Percentiles rank a stretch among this genome's conserved stretches.
Conservation (phyloP, 2,329 filamentous ascomycete genomes). For the Phyllosticta paracitricarpa region DNA sequence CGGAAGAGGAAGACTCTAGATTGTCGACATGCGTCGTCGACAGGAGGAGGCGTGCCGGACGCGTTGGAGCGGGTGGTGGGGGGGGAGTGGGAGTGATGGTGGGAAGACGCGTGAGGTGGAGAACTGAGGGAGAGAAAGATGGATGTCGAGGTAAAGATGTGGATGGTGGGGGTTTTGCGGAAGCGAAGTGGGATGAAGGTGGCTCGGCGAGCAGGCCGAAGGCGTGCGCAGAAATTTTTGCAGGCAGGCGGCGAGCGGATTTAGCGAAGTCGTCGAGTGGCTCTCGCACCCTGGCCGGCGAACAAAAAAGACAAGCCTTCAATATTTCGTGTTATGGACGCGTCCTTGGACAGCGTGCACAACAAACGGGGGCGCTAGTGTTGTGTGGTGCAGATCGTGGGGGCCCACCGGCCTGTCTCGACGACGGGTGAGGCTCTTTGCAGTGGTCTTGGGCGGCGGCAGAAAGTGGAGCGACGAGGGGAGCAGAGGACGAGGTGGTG, state of each 20-base stretch:
- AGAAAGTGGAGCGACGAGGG: slow-evolving; percentile 5
- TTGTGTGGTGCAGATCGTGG: slow-evolving; percentile 3
- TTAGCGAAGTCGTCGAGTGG: background rate
- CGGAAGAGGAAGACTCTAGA: slow-evolving; percentile 4
- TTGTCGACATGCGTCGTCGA: slow-evolving; percentile 10
- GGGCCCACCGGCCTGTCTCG: background rate
- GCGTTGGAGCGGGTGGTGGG: background rate
- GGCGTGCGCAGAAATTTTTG: slow-evolving; percentile 8
- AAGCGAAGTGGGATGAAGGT: slow-evolving; percentile 10
- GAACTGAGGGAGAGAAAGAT: background rate
- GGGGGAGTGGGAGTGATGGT: background rate
- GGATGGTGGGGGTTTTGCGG: background rate
- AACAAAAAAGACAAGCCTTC: too few species aligned
- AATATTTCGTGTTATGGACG: background rate
- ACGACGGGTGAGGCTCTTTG: background rate
- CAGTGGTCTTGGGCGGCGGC: background rate
- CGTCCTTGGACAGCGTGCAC: background rate
- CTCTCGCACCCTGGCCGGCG: background rate
- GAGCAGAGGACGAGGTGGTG: background rate
- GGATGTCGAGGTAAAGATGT: background rate
- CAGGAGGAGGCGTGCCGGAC: slow-evolving; percentile 1
- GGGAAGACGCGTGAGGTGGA: background rate
- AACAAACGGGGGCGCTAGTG: background rate
- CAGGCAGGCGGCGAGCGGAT: background rate
- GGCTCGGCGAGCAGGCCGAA: slow-evolving; percentile 9